phyloP scores from a whole-genome alignment of 1,284 basidiomycete genomes.

The Cutaneotrichosporon cavernicola region DNA sequence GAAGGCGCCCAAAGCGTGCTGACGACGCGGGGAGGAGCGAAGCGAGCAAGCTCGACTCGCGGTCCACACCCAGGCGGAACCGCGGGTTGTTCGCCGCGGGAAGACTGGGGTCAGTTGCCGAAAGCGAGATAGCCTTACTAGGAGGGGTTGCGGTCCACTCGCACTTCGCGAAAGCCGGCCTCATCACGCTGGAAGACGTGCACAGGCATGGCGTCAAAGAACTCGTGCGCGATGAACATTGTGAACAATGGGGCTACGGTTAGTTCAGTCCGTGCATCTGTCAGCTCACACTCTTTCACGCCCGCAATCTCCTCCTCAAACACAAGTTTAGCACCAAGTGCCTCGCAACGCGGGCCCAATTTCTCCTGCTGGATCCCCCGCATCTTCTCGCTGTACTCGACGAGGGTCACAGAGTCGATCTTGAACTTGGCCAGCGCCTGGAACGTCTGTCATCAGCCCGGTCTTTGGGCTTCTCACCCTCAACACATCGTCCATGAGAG shows the following conservation, averaged over 20 bases:
- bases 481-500: conserved; percentile 86
- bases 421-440: conserved; percentile 33
- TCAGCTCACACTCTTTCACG: conserved; percentile 56
- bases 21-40: conserved; percentile 69
- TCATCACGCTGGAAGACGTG: conserved; percentile 81
- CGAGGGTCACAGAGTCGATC: conserved; percentile 66
- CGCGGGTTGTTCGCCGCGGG: conserved; percentile 27
- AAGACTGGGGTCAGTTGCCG: conserved; percentile 14
- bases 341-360: conserved; percentile 49
- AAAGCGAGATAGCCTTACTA: conserved; percentile 13
- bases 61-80: conserved; percentile 68
- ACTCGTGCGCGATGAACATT: conserved; percentile 90
- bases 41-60: conserved; percentile 64
- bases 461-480: conserved; percentile 59
- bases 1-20: conserved; percentile 65
- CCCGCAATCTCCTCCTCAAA: conserved; percentile 79
- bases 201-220: conserved; percentile 94
- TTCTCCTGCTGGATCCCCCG: conserved; percentile 64
- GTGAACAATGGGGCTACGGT: conserved; percentile 64
- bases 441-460: conserved; percentile 36
- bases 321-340: conserved; percentile 53
- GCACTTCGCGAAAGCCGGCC: conserved; percentile 82
- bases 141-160: conserved; percentile 61
- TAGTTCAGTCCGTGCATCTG: too few relatives aligned
- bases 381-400: conserved; percentile 75